Conservation (phyloP, 2,329 filamentous ascomycete genomes). For the Leptographium lundbergii region DNA sequence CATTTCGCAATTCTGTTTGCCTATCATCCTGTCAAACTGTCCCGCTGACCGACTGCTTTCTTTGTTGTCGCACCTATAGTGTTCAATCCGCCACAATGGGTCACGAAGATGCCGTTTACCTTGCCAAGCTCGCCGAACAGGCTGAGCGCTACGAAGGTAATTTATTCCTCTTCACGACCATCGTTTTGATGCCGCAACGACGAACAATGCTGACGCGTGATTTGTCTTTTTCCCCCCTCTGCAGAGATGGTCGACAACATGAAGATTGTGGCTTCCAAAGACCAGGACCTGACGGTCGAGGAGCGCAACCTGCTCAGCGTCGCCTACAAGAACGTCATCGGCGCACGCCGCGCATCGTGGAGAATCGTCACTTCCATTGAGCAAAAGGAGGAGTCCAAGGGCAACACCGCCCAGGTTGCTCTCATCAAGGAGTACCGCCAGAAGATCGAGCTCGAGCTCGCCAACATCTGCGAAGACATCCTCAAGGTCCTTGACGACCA, state of each 20-base stretch:
- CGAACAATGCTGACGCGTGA: constrained; percentile 5
- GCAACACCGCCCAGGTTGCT: constrained; percentile 78
- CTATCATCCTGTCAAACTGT: neutral
- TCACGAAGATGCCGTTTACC: constrained; percentile 98
- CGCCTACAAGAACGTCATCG: constrained; percentile 98
- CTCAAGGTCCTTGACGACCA: constrained; percentile 88
- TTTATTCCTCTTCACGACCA: neutral
- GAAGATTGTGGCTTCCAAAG: constrained; percentile 91
- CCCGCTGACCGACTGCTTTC: constrained; percentile 2
- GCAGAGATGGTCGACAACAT: constrained; percentile 99
- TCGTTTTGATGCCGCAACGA: neutral
- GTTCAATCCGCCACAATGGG: constrained; percentile 61
- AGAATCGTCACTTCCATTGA: constrained; percentile 97
- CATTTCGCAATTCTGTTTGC: neutral
- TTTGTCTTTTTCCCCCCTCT: neutral
- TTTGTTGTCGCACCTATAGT: constrained; percentile 9
- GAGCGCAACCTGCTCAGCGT: constrained; percentile 96
- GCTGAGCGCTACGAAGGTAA: constrained; percentile 99
- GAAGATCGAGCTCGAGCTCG: constrained; percentile 95
- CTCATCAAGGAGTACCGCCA: constrained; percentile 97
- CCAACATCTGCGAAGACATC: constrained; percentile 96
- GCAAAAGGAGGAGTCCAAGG: constrained; percentile 99
- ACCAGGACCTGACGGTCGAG: constrained; percentile 75
- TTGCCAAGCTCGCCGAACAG: constrained; percentile 99
- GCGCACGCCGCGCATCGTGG: constrained; percentile 92